phyloP scores from a whole-genome alignment of 331 rosid species.

The Stylosanthes scabra region DNA sequence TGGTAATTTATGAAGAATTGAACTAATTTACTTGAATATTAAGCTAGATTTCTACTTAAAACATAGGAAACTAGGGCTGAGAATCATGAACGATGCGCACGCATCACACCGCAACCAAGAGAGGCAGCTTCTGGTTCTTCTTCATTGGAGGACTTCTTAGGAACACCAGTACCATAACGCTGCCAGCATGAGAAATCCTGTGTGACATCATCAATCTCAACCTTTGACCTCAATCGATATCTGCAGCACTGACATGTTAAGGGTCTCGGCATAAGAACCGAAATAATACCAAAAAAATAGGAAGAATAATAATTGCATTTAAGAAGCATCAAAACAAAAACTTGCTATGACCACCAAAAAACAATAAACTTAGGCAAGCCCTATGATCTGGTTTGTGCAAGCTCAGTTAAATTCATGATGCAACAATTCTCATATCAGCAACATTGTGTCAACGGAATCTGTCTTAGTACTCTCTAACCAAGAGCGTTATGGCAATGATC shows the following conservation, averaged over 20 bases:
- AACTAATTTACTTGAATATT: too few species aligned
- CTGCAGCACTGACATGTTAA: slow-evolving; percentile 49
- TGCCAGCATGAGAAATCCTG: slow-evolving; percentile 88
- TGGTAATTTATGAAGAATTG: too few species aligned
- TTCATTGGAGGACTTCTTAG: slow-evolving; percentile 44
- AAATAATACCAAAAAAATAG: not conserved
- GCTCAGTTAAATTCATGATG: slow-evolving; percentile 3
- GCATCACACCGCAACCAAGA: slow-evolving; percentile 97
- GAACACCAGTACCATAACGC: slow-evolving; percentile 62
- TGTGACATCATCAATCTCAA: slow-evolving; percentile 82
- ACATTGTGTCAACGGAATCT: not conserved
- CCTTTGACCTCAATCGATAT: slow-evolving; percentile 94
- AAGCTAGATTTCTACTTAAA: too few species aligned
- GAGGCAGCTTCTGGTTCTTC: slow-evolving; percentile 87
- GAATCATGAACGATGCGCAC: too few species aligned
- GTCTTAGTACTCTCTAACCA: too few species aligned
- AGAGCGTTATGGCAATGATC: not conserved
- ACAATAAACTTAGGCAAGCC: slow-evolving; percentile 9
- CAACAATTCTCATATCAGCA: not conserved
- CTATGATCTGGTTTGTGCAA: not conserved
- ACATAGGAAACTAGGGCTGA: too few species aligned
- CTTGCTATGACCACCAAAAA: not conserved
- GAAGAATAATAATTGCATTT: not conserved
- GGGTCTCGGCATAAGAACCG: slow-evolving; percentile 14
- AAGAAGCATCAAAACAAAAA: not conserved